Evolutionary conservation across 768 basidiomycete genomes (phyloP).

Genomic region (Auricularia heimuer): DNA sequence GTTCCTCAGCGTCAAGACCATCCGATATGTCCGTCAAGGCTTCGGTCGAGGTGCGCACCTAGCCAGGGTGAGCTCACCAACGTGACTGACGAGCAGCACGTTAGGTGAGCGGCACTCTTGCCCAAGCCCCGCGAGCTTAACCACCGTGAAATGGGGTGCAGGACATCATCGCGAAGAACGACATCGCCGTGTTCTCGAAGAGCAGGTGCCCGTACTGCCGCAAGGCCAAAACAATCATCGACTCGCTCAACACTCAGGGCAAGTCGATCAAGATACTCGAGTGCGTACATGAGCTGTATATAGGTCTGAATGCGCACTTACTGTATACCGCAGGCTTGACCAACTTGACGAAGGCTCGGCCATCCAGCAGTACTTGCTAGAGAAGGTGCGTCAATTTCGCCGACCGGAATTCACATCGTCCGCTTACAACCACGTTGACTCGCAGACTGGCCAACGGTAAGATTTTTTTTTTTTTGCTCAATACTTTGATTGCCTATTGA

Average conservation of each 20-base stretch:
- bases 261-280: slow-evolving; percentile 32
- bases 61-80: too few species aligned
- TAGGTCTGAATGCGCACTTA: background rate
- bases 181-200: slow-evolving; percentile 54
- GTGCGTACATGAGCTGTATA: slow-evolving; percentile 24
- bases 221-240: slow-evolving; percentile 39
- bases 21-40: too few species aligned
- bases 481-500: background rate
- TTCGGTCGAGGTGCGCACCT: too few species aligned
- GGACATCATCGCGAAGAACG: slow-evolving; percentile 38
- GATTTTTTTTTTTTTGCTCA: background rate
- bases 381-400: slow-evolving; percentile 50
- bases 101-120: too few species aligned
- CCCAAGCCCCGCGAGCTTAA: too few species aligned
- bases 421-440: background rate
- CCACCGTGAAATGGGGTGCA: slow-evolving; percentile 15
- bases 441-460: background rate
- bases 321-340: slow-evolving; percentile 40
- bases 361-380: slow-evolving; percentile 55
- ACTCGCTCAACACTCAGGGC: slow-evolving; percentile 26
- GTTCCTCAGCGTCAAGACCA: too few species aligned
- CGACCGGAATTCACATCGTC: background rate
- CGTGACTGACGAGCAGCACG: too few species aligned
- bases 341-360: slow-evolving; percentile 42
- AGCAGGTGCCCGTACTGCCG: slow-evolving; percentile 44